A percentile compares a stretch with the other conserved stretches of the same genome.
These are phyloP conservation scores for Blumeria hordei DNA, from an alignment of 2,329 filamentous ascomycete genomes.

Conservation along the genomic window DNA sequence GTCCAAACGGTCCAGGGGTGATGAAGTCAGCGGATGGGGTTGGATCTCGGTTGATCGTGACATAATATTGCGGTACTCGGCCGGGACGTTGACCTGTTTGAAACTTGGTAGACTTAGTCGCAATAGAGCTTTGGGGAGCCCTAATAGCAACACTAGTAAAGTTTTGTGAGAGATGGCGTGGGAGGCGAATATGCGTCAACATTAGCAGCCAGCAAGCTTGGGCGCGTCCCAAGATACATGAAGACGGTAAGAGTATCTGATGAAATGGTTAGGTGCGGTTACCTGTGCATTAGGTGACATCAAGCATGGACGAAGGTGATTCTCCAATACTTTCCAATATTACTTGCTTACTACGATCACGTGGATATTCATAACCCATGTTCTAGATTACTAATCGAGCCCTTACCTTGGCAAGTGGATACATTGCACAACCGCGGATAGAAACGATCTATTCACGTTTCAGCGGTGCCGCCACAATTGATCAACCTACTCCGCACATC, in stretches of 20 bases:
- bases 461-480: background rate
- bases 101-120: background rate
- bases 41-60: constrained; percentile 10
- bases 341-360: background rate
- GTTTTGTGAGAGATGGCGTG: constrained; percentile 8
- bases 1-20: constrained; percentile 12
- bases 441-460: background rate
- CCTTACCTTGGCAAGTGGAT: no score
- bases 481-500: background rate
- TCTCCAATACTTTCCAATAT: background rate
- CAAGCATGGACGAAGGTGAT: background rate
- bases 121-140: background rate
- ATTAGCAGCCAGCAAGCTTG: constrained; percentile 10
- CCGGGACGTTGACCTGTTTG: background rate
- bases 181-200: constrained; percentile 10
- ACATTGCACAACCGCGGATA: background rate
- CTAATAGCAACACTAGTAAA: constrained; percentile 5
- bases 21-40: constrained; percentile 21
- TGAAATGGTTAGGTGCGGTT: background rate
- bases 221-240: background rate
- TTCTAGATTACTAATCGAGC: background rate
- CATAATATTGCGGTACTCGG: constrained; percentile 7
- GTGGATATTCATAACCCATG: background rate
- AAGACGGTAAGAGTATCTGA: background rate
- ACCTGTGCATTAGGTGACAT: background rate